These are phyloP conservation scores for Capsella bursapastoris DNA, from an alignment of 345 rosid genomes.

Conservation along the genomic window DNA sequence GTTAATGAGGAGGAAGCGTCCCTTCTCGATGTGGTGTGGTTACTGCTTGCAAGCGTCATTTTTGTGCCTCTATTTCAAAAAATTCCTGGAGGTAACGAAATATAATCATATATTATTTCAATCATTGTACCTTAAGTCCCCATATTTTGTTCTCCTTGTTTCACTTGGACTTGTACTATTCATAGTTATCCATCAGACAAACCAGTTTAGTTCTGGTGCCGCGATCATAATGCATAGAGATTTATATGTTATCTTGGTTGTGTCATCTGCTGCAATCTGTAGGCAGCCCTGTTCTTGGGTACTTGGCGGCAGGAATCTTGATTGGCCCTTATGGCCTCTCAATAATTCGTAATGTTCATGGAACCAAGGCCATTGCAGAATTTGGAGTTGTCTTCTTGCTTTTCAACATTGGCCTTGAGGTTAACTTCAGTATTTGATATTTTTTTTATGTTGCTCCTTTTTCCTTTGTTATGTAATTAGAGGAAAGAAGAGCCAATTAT, in stretches of 20 bases:
- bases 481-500: slow-evolving; percentile 33
- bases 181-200: slow-evolving; percentile 27
- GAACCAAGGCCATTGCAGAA: slow-evolving; percentile 98
- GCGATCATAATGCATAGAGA: slow-evolving; percentile 25
- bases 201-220: slow-evolving; percentile 20
- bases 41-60: slow-evolving; percentile 95
- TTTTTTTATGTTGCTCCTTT: slow-evolving; percentile 31
- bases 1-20: slow-evolving; percentile 98
- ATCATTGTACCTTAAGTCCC: background rate
- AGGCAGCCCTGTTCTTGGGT: slow-evolving; percentile 99
- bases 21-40: slow-evolving; percentile 82
- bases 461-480: slow-evolving; percentile 25
- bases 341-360: slow-evolving; percentile 95
- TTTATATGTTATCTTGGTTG: slow-evolving; percentile 34
- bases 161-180: slow-evolving; percentile 13
- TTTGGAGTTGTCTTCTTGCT: slow-evolving; percentile 98
- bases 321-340: slow-evolving; percentile 99
- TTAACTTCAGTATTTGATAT: slow-evolving; percentile 40
- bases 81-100: slow-evolving; percentile 88
- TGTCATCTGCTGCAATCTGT: slow-evolving; percentile 51
- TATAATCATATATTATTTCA: slow-evolving; percentile 8
- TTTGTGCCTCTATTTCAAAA: slow-evolving; percentile 98
- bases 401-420: slow-evolving; percentile 99
- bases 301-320: slow-evolving; percentile 97
- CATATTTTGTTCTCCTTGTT: background rate